Evolutionary conservation across 140 eudicot species (phyloP), one percentile per base, ranked within the genome.

Genomic region (Erigeron philadelphicus): DNA sequence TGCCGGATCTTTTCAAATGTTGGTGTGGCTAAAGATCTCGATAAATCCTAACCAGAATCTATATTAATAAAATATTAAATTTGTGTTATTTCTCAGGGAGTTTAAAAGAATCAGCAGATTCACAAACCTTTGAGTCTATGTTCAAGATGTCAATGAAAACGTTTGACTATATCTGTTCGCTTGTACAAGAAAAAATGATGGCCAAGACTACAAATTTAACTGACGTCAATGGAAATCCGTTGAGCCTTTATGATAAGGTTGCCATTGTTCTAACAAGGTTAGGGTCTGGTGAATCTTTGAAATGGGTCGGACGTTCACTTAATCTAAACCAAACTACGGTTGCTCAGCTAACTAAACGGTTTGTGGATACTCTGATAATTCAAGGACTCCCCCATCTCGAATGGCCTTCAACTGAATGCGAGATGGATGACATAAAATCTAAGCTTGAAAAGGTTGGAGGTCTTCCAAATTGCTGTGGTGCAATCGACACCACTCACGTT

Each of bases 381-480:
- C 55, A 60, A 38, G 85, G 68, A 8, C 69, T 61, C 65, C 61
- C 61, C 81, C 87, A 88, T 72, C 63, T 88, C 56, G 79, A 61
- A 9, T 88, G 92, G 95, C 92, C 92, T 45, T 69, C 79, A 65
- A 78, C 81, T 2, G 82, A 78, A 59, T 64, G 57, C 23, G 82
- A 79, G 43, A 76, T 81, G 80, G 64, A 57, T n/a, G 82, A 47
- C n/a, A 48, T 88, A 10, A 88, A 83, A 66, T 55, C 63, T 12
- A 79, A 85, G 46, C 78, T 88, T 6, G 89, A 88, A 75, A 65
- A 69, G 42, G 72, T 83, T 13, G 60, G 79, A 19, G 95, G 95
- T 54, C 78, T 88, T 8, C 95, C 95, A 5, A 88, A 88, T 50
- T 88, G 95, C 63, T 88, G 95, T 61, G 95, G 95, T 25, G 89